Evolutionary conservation across 441 rosid genomes (phyloP).

Genomic region (Brassica hybrid): DNA sequence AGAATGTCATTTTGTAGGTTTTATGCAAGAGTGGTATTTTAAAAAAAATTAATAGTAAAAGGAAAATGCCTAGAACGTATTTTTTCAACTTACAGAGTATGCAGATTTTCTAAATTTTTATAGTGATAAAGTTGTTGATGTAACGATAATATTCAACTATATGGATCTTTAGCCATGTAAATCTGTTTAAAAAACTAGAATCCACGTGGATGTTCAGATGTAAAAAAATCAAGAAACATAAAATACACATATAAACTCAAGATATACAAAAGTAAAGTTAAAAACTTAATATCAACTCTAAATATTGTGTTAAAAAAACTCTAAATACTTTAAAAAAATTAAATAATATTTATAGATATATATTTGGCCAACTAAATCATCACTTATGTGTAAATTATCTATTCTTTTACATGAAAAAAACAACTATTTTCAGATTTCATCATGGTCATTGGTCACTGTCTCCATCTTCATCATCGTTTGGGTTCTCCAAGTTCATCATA

Average conservation of each 20-base stretch:
- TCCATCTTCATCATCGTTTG: conserved; percentile 20
- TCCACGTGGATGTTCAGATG: not conserved
- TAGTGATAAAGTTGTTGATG: not conserved
- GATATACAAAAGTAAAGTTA: not conserved
- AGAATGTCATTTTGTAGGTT: not conserved
- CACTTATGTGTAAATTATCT: conserved; percentile 25
- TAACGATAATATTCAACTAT: not conserved
- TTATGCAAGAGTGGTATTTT: not conserved
- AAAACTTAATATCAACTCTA: not conserved
- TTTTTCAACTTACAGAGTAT: not conserved
- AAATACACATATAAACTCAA: not conserved
- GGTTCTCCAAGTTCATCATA: conserved; percentile 62
- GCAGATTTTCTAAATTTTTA: not conserved
- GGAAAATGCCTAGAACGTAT: not conserved
- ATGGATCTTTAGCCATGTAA: not conserved
- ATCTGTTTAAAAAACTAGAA: not conserved
- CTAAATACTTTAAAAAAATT: no score
- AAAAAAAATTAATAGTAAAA: not conserved
- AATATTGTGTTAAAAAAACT: no score
- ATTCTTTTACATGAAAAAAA: conserved; percentile 32
- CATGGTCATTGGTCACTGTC: conserved; percentile 24
- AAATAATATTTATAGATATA: not conserved
- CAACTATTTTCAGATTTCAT: conserved; percentile 1
- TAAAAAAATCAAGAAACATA: not conserved
- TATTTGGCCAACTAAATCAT: not conserved